These are phyloP conservation scores for Ophiostoma triangulosporum DNA, from an alignment of 2,329 filamentous ascomycete genomes.

Conservation along the genomic window DNA sequence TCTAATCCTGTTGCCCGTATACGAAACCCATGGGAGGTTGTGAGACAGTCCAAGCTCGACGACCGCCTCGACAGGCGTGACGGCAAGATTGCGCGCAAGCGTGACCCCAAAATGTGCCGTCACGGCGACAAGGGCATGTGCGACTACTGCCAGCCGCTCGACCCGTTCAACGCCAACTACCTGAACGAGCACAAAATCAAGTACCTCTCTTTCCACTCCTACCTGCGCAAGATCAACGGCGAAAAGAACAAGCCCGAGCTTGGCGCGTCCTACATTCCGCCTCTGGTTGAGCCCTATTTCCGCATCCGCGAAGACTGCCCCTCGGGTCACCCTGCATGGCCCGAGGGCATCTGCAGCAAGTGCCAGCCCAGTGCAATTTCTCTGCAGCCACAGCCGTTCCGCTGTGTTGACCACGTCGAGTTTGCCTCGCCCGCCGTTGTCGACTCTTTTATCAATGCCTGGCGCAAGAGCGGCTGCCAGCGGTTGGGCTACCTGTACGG, in stretches of 20 bases:
- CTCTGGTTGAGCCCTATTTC: slow-evolving; percentile 83
- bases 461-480: slow-evolving; percentile 74
- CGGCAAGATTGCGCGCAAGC: slow-evolving; percentile 71
- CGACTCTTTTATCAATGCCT: slow-evolving; percentile 81
- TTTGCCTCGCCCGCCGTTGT: slow-evolving; percentile 77
- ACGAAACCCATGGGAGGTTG: slow-evolving; percentile 85
- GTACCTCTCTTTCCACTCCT: slow-evolving; percentile 89
- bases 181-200: slow-evolving; percentile 96
- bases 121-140: slow-evolving; percentile 98
- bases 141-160: slow-evolving; percentile 94
- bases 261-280: slow-evolving; percentile 90
- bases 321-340: slow-evolving; percentile 84
- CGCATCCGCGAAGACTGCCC: slow-evolving; percentile 81
- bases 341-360: slow-evolving; percentile 93
- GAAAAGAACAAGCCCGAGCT: slow-evolving; percentile 93
- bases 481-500: slow-evolving; percentile 86
- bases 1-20: slow-evolving; percentile 46
- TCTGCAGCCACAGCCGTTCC: slow-evolving; percentile 81
- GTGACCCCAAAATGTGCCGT: slow-evolving; percentile 77
- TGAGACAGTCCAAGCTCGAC: slow-evolving; percentile 78
- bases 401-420: slow-evolving; percentile 97
- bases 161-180: slow-evolving; percentile 83
- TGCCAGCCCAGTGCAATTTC: slow-evolving; percentile 97
- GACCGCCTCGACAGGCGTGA: slow-evolving; percentile 73
- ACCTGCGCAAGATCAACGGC: slow-evolving; percentile 88